Evolutionary conservation across 192 early-diverging fungal species (phyloP), one percentile per base, ranked within the genome.

Genomic region (Blastocladiella britannica): DNA sequence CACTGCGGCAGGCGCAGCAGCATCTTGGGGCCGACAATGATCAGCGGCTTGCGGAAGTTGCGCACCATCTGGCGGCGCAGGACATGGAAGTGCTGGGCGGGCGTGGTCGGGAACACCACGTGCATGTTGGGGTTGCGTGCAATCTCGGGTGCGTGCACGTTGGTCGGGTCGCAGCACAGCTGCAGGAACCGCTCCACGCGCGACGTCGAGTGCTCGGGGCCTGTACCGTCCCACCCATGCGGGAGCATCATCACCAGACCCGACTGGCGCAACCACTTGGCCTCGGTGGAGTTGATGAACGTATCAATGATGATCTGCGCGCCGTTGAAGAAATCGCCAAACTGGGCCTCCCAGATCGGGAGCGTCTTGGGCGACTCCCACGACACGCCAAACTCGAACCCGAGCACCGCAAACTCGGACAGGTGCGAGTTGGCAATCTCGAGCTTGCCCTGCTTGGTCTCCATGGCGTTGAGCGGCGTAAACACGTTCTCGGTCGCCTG

Each of bases 311-410:
- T 87, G 37, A 94, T 88, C 63, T 97, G 90, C 0, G 90, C 90
- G 29, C 85, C 86, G 65, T 94, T 94, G 78, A 88, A 88, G 64
- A 97, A 97, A 67, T 97, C 93, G 56, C 93, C 93, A 68, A 95
- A 97, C 71, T 97, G 93, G 1, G 91, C 91, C 64, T 94, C 93
- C 93, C 93, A 97, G 51, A 97, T 87, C 51, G 80, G 80, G n/a
- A 97, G 70, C 6, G 76, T 67, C 51, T 85, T 77, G 18, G 93
- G 93, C 25, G 78, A 83, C 64, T 91, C 90, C 65, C 82, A 83
- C 4, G 89, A 91, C 63, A 90, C 83, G 54, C 93, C 93, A 61
- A 89, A 86, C 66, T 97, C 93, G 63, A 93, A 97, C 3, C 86
- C 93, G 26, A 97, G 72, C 7, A 97, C 93, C 6, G 93, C 93